Evolutionary conservation across 1,284 basidiomycete species (phyloP).

Genomic region (Microstroma glucosiphilum): DNA sequence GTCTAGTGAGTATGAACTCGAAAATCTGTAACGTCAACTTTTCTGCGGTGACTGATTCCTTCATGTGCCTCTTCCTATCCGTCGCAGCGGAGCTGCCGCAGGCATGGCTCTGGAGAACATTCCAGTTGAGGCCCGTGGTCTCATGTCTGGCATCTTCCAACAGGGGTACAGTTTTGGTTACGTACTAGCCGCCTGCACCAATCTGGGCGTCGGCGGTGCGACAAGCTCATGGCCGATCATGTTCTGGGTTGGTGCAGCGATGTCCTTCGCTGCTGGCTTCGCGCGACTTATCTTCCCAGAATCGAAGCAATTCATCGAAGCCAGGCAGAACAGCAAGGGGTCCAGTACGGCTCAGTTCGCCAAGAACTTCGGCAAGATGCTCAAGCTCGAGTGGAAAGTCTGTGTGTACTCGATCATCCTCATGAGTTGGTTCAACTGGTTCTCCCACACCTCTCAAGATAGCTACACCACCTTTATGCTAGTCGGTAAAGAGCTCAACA

Average conservation of each 20-base stretch:
- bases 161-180: conserved; percentile 33
- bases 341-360: conserved; percentile 24
- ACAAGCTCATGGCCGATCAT: conserved; percentile 24
- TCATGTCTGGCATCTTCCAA: conserved; percentile 33
- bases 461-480: conserved; percentile 34
- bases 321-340: conserved; percentile 21
- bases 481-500: conserved; percentile 21
- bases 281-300: conserved; percentile 30
- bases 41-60: neutral
- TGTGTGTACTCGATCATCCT: conserved; percentile 18
- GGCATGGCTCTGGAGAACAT: conserved; percentile 28
- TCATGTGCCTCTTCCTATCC: neutral
- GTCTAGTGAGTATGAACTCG: conserved; percentile 7
- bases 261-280: conserved; percentile 23
- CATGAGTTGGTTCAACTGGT: conserved; percentile 5
- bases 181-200: conserved; percentile 31
- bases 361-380: conserved; percentile 14
- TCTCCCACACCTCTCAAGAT: conserved; percentile 27
- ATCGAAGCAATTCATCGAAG: conserved; percentile 33
- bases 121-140: conserved; percentile 28
- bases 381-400: conserved; percentile 23
- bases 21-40: neutral
- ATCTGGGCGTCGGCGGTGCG: conserved; percentile 28
- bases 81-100: conserved; percentile 1
- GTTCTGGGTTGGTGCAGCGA: conserved; percentile 37